phyloP scores from a whole-genome alignment of 176 grass and related monocot species.

The Aegilops speltoides region DNA sequence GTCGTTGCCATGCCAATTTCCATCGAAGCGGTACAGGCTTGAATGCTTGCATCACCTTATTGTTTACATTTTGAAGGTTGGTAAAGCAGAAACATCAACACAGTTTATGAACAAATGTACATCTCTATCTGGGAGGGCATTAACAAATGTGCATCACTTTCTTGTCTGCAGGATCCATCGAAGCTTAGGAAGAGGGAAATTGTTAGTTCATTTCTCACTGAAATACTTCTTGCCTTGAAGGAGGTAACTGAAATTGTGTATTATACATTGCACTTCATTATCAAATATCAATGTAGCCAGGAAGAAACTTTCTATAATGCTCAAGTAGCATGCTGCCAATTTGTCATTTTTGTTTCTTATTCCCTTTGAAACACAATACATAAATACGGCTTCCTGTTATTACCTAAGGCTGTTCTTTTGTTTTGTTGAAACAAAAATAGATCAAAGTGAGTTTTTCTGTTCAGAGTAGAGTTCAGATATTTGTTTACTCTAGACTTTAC shows the following conservation, averaged over 20 bases:
- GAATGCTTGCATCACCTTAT: slow-evolving; percentile 88
- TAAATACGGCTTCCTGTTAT: neutral
- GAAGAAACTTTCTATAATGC: neutral
- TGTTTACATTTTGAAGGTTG: slow-evolving; percentile 75
- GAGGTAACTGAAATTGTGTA: slow-evolving; percentile 53
- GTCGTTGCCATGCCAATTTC: slow-evolving; percentile 76
- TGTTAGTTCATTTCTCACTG: slow-evolving; percentile 86
- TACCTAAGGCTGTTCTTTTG: neutral
- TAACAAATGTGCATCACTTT: slow-evolving; percentile 23
- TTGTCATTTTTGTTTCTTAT: neutral
- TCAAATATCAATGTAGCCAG: slow-evolving; percentile 8
- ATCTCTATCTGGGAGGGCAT: neutral
- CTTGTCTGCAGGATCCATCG: slow-evolving; percentile 68
- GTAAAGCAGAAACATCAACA: neutral
- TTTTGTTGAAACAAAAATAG: neutral
- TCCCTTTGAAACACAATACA: neutral
- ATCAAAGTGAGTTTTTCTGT: slow-evolving; percentile 19
- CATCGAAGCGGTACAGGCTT: slow-evolving; percentile 83
- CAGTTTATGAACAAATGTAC: neutral
- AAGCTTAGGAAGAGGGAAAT: slow-evolving; percentile 69
- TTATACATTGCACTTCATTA: slow-evolving; percentile 5
- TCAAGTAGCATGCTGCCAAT: neutral
- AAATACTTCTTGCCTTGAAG: slow-evolving; percentile 86
- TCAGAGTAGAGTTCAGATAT: slow-evolving; percentile 5
- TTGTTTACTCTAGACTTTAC: neutral